Conservation (phyloP, 768 basidiomycete species). For the Leucocoprinus leucothites region DNA sequence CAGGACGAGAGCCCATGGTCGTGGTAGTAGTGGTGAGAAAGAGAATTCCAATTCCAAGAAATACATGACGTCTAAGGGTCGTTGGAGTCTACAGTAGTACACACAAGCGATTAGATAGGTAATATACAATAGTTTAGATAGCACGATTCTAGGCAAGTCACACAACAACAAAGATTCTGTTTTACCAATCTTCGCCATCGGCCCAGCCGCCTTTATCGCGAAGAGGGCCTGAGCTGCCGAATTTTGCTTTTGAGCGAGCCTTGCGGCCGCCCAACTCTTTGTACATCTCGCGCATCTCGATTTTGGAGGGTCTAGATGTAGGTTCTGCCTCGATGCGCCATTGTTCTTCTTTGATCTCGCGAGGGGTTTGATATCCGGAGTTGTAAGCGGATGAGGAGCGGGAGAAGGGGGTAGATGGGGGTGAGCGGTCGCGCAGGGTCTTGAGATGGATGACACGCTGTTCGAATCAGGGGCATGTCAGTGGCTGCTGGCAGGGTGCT, state of each 20-base stretch:
- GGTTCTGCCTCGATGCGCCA: slow-evolving; percentile 60
- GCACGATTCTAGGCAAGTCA: not conserved
- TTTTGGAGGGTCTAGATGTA: slow-evolving; percentile 59
- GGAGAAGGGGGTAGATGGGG: slow-evolving; percentile 30
- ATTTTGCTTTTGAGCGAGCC: slow-evolving; percentile 67
- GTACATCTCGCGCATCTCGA: slow-evolving; percentile 89
- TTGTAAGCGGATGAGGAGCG: slow-evolving; percentile 39
- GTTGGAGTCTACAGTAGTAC: too few species aligned
- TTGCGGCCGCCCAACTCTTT: slow-evolving; percentile 89
- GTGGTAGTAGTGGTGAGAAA: not conserved
- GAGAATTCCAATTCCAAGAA: not conserved
- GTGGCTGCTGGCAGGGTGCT: not conserved
- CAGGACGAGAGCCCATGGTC: slow-evolving; percentile 34
- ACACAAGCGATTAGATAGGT: too few species aligned
- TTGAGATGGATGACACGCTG: slow-evolving; percentile 54
- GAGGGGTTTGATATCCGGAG: slow-evolving; percentile 76
- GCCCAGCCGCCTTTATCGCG: slow-evolving; percentile 83
- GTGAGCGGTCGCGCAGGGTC: slow-evolving; percentile 40
- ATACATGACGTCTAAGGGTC: too few species aligned
- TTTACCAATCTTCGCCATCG: slow-evolving; percentile 27
- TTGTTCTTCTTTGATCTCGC: slow-evolving; percentile 73
- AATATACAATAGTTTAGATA: not conserved
- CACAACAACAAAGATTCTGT: slow-evolving; percentile 18
- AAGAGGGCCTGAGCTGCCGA: slow-evolving; percentile 56
- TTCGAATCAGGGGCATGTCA: not conserved